A percentile compares a stretch with the other conserved stretches of the same genome.
These are phyloP conservation scores for Boechera stricta DNA, from an alignment of 345 rosid genomes.

Conservation along the genomic window DNA sequence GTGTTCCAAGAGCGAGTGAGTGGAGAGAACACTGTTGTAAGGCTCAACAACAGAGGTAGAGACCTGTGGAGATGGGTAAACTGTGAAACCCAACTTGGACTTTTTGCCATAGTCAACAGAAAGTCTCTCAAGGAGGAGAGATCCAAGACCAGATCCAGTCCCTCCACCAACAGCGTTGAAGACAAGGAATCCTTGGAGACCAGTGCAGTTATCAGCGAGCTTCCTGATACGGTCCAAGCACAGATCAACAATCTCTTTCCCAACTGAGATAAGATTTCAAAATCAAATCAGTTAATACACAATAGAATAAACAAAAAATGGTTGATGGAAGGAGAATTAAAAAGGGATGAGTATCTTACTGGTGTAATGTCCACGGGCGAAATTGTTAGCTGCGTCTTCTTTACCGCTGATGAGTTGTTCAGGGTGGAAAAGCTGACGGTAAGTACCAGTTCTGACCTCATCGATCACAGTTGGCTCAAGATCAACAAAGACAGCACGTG, in stretches of 20 bases:
- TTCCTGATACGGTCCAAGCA: constrained; percentile 79
- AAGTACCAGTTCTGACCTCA: constrained; percentile 64
- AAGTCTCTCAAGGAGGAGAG: constrained; percentile 72
- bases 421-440: constrained; percentile 72
- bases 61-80: constrained; percentile 82
- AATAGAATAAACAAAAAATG: background rate
- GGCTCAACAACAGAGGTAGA: constrained; percentile 82
- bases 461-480: constrained; percentile 87
- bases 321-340: background rate
- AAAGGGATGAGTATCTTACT: constrained; percentile 40
- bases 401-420: constrained; percentile 78
- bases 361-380: constrained; percentile 87
- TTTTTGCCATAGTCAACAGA: constrained; percentile 80
- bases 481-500: constrained; percentile 78
- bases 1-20: constrained; percentile 77
- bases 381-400: constrained; percentile 87
- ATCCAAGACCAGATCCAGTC: constrained; percentile 86
- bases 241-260: constrained; percentile 79
- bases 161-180: constrained; percentile 88
- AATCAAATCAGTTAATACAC: background rate
- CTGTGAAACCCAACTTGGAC: constrained; percentile 80
- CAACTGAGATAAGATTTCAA: constrained; percentile 49
- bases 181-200: constrained; percentile 84
- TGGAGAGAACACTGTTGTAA: constrained; percentile 79
- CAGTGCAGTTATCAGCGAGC: constrained; percentile 86